Base-by-base conservation (phyloP, 2,329 filamentous ascomycete genomes). In the Diaporthe longicolla region DNA sequence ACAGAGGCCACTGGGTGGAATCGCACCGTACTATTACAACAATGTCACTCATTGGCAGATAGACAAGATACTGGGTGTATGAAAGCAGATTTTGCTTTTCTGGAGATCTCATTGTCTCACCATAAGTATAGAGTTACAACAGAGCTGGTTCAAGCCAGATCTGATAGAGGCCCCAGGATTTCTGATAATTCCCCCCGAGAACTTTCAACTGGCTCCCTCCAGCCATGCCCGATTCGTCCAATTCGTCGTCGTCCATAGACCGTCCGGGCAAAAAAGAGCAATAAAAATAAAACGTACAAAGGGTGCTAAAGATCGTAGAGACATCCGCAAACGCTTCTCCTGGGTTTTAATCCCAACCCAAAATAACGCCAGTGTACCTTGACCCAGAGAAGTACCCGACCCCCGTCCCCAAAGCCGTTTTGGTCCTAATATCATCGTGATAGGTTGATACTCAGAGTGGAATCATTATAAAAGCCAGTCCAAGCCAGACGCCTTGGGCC, bases 301-400 rank as follows among this genome's bases (percentile, higher is more conserved):
- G 48, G 69, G 57, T 71, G 45, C 37, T 52, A 71, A 71, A 71
- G 70, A 71, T 71, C 70, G 70, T 71, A 58, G 59, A 73, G 57
- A 70, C 72, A 61, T 70, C 48, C 66, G 66, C 71, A 52, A 75
- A 61, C 71, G 57, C 55, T 61, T 68, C 72, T 55, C 57, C 71
- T 68, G 65, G 48, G 71, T 71, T 71, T 68, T 45, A 45, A 61
- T 26, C 66, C 58, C 11, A 63, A 65, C 45, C 65, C 65, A 55
- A 71, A 65, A 52, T 57, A 75, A 74, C 72, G 72, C 74, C 68
- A 58, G 48, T 74, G 57, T 74, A 65, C 72, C 54, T 65, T 45
- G 57, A 48, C 55, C 43, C 48, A 37, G 37, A 57, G 57, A 52
- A 71, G 58, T 50, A 43, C 32, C 37, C 57, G 21, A 54, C 40